A percentile compares a stretch with the other conserved stretches of the same genome.
Conservation (phyloP, 164 flowering plant species). For the Saururus chinensis region DNA sequence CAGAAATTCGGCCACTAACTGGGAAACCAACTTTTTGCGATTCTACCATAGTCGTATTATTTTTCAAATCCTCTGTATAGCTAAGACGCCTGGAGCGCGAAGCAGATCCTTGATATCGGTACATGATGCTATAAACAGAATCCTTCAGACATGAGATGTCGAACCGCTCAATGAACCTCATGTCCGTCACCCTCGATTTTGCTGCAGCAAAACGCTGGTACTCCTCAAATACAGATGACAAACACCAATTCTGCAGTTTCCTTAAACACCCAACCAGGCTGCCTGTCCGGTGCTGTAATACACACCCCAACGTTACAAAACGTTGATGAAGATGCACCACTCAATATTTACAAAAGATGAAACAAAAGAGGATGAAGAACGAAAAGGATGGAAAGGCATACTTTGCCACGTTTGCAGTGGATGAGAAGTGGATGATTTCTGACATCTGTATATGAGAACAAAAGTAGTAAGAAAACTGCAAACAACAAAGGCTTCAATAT, state of each 20-base stretch:
- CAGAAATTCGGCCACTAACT: neutral
- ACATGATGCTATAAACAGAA: conserved; percentile 48
- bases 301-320: neutral
- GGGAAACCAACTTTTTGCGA: neutral
- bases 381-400: conserved; percentile 2
- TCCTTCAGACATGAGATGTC: conserved; percentile 41
- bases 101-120: conserved; percentile 40
- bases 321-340: neutral
- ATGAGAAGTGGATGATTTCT: conserved; percentile 63
- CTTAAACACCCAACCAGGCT: conserved; percentile 74
- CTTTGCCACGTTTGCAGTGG: conserved; percentile 86
- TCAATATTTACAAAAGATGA: neutral
- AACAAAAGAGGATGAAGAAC: neutral
- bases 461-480: neutral
- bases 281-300: conserved; percentile 77
- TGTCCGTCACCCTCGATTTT: conserved; percentile 49
- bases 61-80: neutral
- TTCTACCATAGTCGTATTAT: neutral
- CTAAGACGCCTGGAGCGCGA: conserved; percentile 46
- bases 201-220: conserved; percentile 62
- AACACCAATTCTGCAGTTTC: conserved; percentile 75
- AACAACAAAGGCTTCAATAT: too few relatives aligned
- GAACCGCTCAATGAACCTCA: conserved; percentile 55
- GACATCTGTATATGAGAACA: conserved; percentile 32
- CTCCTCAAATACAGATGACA: conserved; percentile 65